Conservation (phyloP, 2,329 filamentous ascomycete genomes). For the Neofusicoccum ribis region DNA sequence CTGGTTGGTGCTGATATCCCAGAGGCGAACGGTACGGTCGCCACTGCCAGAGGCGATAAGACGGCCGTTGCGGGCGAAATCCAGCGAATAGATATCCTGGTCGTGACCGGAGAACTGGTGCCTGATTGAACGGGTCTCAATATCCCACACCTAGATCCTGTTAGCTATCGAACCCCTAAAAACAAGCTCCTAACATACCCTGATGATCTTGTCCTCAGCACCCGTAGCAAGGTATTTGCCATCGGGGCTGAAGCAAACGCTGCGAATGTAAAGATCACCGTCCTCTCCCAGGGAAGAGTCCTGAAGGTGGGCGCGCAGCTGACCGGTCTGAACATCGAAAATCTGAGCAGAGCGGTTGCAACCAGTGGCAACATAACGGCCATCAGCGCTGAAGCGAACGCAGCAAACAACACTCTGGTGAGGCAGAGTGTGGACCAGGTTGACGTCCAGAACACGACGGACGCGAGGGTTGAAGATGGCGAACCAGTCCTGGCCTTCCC, state of each 20-base stretch:
- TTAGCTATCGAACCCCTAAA: slow-evolving; percentile 14
- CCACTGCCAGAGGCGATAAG: slow-evolving; percentile 95
- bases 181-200: slow-evolving; percentile 59
- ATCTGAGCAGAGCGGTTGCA: slow-evolving; percentile 99
- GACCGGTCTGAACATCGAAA: slow-evolving; percentile 85
- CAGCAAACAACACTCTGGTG: slow-evolving; percentile 98
- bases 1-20: slow-evolving; percentile 85
- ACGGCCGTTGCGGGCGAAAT: slow-evolving; percentile 90
- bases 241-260: slow-evolving; percentile 97
- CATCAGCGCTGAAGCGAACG: slow-evolving; percentile 93
- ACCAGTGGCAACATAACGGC: slow-evolving; percentile 92
- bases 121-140: slow-evolving; percentile 76
- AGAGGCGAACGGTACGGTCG: slow-evolving; percentile 89
- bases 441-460: slow-evolving; percentile 85
- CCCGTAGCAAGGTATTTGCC: slow-evolving; percentile 92
- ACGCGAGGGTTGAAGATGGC: slow-evolving; percentile 94
- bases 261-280: slow-evolving; percentile 94
- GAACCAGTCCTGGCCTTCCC: slow-evolving; percentile 89
- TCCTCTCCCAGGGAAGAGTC: slow-evolving; percentile 84
- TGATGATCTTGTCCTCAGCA: slow-evolving; percentile 95
- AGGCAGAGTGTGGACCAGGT: slow-evolving; percentile 86
- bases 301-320: slow-evolving; percentile 85
- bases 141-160: slow-evolving; percentile 81
- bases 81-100: slow-evolving; percentile 96
- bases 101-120: slow-evolving; percentile 96